Base-by-base conservation (phyloP, 179 eudicot genomes). In the Gypsophila paniculata region DNA sequence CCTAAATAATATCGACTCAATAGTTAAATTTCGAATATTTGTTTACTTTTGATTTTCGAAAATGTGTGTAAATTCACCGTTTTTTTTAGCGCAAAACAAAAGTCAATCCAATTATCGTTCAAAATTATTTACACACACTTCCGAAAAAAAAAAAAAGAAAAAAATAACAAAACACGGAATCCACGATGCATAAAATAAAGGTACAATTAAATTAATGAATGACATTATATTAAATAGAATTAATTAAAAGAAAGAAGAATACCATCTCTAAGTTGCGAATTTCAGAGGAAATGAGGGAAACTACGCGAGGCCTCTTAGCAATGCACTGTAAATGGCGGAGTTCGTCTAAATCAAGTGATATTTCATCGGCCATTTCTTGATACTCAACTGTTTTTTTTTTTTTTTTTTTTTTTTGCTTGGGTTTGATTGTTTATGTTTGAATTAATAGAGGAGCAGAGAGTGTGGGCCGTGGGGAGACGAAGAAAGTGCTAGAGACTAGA, bases 221-320 rank as follows among this genome's bases (percentile, higher is more conserved):
- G 1, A 55, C 15, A 22, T 42, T 8, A 15, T 18, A 0, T 4
- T 57, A 12, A 14, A 68, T 48, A 42, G 23, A 11, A 23, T 25
- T 15, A 46, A 39, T 4, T 39, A 29, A 46, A 52, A 22, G 22
- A 38, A 32, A 22, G 67, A 39, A n/a, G 29, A 17, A 19, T n/a
- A 93, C 96, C 96, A 87, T 85, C 64, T 89, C 86, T 67, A 89
- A 73, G 61, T 78, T 82, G 80, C 65, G 65, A 71, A 93, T 93
- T 82, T 91, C 90, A 25, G 83, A 79, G 71, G 91, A 84, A 63
- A 93, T 83, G 72, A 93, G 89, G 44, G 91, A 88, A 71, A 86
- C 54, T 55, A 88, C 74, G 12, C 98, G 87, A 18, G 96, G 98
- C 73, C 98, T 76, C 65, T 87, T 89, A 2, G 98, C 93, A 38